Base-by-base conservation (phyloP, 208 protist genomes). In the Trypanosomatidae sp. region DNA sequence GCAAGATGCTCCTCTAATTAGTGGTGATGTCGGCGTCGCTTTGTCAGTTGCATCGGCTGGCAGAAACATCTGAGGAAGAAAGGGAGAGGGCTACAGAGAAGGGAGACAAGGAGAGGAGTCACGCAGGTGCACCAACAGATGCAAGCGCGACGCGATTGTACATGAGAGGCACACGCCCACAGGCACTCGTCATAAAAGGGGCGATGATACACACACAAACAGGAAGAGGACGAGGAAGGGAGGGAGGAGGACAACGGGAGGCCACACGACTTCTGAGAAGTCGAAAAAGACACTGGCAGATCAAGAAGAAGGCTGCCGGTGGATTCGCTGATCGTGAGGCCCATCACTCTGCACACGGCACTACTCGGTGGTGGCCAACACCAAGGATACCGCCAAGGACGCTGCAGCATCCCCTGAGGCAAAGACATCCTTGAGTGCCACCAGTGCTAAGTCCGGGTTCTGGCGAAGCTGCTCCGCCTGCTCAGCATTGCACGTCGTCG, bases 331-430 rank as follows among this genome's bases (percentile, higher is more conserved):
- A 17, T 22, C 10, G 28, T 7, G 17, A 25, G 58, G 3, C 58
- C 3, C 1, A 13, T 4, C 58, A 13, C 58, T 62, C 15, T 43
- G 15, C 22, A 33, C 30, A 3, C 22, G 8, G 19, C 39, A 22
- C 44, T 10, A 15, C 49, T 69, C 39, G 2, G 19, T 33, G 28
- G 46, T n/a, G 49, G 41, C 28, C 43, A 71, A 70, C 2, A 89
- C 56, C 25, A 91, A 50, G 13, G 84, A 85, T 43, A 79, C 84
- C 1, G 86, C 84, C 25, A 93, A 65, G n/a, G 79, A 62, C 0
- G 86, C 84, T 71, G 86, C 88, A n/a, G 79, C 82, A 65, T 93
- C 89, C 43, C 81, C 82, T 19, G 84, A 71, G 17, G 68, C 65
- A 17, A 59, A 28, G 8, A 90, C 58, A 1, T 91, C 84, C 33